Evolutionary conservation across 805 yeast species (phyloP).

Genomic region (Huiozyma sinensis): DNA sequence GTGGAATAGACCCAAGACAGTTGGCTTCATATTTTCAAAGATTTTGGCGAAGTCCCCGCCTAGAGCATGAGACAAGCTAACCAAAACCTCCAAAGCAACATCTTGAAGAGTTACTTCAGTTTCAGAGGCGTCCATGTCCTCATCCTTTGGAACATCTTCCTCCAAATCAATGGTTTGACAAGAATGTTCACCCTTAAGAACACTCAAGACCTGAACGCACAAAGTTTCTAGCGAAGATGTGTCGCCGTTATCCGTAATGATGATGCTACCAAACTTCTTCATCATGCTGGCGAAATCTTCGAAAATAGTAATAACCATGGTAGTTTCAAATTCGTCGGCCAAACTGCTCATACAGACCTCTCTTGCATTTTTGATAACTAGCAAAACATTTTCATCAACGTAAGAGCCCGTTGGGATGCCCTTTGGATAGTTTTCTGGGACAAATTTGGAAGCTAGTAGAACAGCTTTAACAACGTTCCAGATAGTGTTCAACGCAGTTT

Average conservation of each 20-base stretch:
- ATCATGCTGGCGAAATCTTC: slow-evolving; percentile 63
- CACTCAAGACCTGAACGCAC: slow-evolving; percentile 58
- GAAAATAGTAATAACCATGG: slow-evolving; percentile 69
- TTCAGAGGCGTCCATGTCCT: slow-evolving; percentile 45
- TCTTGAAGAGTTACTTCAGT: slow-evolving; percentile 66
- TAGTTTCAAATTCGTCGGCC: slow-evolving; percentile 72
- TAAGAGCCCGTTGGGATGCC: slow-evolving; percentile 54
- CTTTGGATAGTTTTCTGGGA: slow-evolving; percentile 45
- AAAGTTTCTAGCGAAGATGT: slow-evolving; percentile 52
- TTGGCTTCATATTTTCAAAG: slow-evolving; percentile 61
- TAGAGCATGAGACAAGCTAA: slow-evolving; percentile 63
- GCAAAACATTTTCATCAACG: slow-evolving; percentile 45
- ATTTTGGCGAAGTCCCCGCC: slow-evolving; percentile 68
- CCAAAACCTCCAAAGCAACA: slow-evolving; percentile 76
- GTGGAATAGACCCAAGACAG: slow-evolving; percentile 44
- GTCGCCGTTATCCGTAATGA: slow-evolving; percentile 50
- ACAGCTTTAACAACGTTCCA: slow-evolving; percentile 77
- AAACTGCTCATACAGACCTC: slow-evolving; percentile 49
- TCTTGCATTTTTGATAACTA: slow-evolving; percentile 58
- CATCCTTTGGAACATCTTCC: slow-evolving; percentile 47
- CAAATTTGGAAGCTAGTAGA: slow-evolving; percentile 36
- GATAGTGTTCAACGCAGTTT: slow-evolving; percentile 68
- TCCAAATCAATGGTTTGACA: slow-evolving; percentile 72
- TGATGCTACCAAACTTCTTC: slow-evolving; percentile 57
- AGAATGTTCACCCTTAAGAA: slow-evolving; percentile 73